Base-by-base conservation (phyloP, 2,329 filamentous ascomycete genomes). In the Leptographium galeiforme region DNA sequence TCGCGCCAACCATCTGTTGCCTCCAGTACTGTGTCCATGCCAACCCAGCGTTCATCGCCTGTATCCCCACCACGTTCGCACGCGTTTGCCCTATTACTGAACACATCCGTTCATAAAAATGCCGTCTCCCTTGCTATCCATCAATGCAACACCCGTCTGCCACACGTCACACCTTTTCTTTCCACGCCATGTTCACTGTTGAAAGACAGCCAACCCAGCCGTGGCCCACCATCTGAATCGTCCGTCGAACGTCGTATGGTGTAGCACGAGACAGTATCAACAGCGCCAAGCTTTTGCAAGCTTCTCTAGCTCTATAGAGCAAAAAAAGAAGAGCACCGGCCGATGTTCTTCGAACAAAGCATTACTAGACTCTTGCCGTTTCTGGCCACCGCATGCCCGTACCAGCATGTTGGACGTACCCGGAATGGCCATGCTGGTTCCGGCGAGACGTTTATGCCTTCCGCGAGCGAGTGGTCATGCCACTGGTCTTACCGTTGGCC, bases 401-500 rank as follows among this genome's bases (percentile, higher is more conserved):
- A 7, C 25, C 44, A 44, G 41, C 10, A 30, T 10, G 10, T 30
- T n/a, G 14, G 1, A 11, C 30, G 8, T n/a, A n/a, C 8, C 30
- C 30, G 13, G 25, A 46, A 34, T 33, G 44, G n/a, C 14, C 6
- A 32, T 25, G 45, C 6, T 13, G 33, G 5, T 16, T 10, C 14
- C 33, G 30, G 41, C 30, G 40, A 36, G 10, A 16, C 11, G 36
- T 18, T 59, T 81, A 84, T 54, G 84, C 84, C 76, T 87, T 87
- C 64, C 84, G 80, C 60, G 82, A 86, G 61, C 84, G 76, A 49
- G 82, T 81, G 55, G 76, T 75, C 41, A 61, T 51, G 38, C 59
- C 58, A 57, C 75, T 70, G 54, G 53, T 55, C 59, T 57, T 60
- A 59, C 79, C 81, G 64, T 77, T 84, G 60, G 77, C 67, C 70